These are phyloP conservation scores for Phtheirospermum japonicum DNA, from an alignment of 257 asterid genomes.

Conservation along the genomic window DNA sequence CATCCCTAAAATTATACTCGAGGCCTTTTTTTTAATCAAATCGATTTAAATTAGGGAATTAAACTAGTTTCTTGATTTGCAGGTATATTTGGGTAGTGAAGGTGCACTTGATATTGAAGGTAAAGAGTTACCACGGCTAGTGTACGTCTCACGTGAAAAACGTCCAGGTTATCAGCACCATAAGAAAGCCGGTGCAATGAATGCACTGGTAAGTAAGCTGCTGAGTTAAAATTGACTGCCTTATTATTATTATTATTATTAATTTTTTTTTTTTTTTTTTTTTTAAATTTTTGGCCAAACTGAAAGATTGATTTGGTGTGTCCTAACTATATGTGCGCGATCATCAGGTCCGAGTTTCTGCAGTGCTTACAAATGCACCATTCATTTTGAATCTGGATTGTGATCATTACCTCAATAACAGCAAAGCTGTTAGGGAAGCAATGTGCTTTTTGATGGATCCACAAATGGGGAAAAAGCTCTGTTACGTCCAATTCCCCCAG, in stretches of 20 bases:
- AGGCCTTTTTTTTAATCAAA: not conserved
- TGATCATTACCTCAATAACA: constrained; percentile 82
- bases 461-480: constrained; percentile 77
- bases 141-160: constrained; percentile 83
- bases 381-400: constrained; percentile 84
- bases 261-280: no score
- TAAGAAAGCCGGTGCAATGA: constrained; percentile 91
- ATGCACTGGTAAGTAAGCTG: constrained; percentile 57
- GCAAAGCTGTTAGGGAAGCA: constrained; percentile 77
- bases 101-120: constrained; percentile 93
- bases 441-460: constrained; percentile 95
- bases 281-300: no score
- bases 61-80: constrained; percentile 21
- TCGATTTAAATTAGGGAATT: not conserved
- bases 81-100: constrained; percentile 80
- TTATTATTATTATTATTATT: not conserved
- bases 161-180: constrained; percentile 82
- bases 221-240: not conserved
- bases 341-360: constrained; percentile 72
- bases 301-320: no score
- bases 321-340: no score
- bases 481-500: constrained; percentile 84
- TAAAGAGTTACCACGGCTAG: constrained; percentile 73
- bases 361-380: constrained; percentile 82
- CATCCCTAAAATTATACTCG: not conserved